These are phyloP conservation scores for Inonotus obliquus DNA, from an alignment of 1,284 basidiomycete species.

Conservation along the genomic window DNA sequence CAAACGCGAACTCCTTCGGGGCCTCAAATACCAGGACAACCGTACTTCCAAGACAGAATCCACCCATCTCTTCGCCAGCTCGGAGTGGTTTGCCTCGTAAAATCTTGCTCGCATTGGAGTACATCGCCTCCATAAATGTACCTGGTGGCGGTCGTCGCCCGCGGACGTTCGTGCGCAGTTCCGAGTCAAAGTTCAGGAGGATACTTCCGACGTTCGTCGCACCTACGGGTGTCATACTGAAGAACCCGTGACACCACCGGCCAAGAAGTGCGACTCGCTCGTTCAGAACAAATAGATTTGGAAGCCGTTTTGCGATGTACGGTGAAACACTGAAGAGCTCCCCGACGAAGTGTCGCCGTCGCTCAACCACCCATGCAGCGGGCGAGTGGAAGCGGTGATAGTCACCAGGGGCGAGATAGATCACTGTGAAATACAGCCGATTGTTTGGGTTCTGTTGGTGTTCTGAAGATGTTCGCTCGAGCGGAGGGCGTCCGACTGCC, in stretches of 20 bases:
- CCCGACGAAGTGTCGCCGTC: constrained; percentile 90
- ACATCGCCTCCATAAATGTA: constrained; percentile 90
- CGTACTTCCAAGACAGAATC: constrained; percentile 93
- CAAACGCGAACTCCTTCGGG: constrained; percentile 79
- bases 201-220: constrained; percentile 99
- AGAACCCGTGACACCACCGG: constrained; percentile 94
- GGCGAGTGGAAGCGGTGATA: constrained; percentile 98
- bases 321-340: constrained; percentile 97
- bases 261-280: constrained; percentile 97
- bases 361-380: constrained; percentile 95
- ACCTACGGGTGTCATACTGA: constrained; percentile 95
- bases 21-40: constrained; percentile 98
- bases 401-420: constrained; percentile 98
- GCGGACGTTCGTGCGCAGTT: constrained; percentile 80
- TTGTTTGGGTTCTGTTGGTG: constrained; percentile 62
- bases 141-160: constrained; percentile 76
- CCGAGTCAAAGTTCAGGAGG: constrained; percentile 92
- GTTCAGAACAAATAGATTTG: constrained; percentile 95
- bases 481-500: constrained; percentile 54
- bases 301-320: constrained; percentile 88
- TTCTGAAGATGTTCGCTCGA: constrained; percentile 41
- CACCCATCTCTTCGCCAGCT: constrained; percentile 94
- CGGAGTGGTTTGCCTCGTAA: constrained; percentile 86
- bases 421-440: constrained; percentile 87
- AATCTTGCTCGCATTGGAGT: constrained; percentile 74